A percentile compares a stretch with the other conserved stretches of the same genome.
phyloP scores from a whole-genome alignment of 2,329 filamentous ascomycete genomes.

The Botryosphaeria agaves region DNA sequence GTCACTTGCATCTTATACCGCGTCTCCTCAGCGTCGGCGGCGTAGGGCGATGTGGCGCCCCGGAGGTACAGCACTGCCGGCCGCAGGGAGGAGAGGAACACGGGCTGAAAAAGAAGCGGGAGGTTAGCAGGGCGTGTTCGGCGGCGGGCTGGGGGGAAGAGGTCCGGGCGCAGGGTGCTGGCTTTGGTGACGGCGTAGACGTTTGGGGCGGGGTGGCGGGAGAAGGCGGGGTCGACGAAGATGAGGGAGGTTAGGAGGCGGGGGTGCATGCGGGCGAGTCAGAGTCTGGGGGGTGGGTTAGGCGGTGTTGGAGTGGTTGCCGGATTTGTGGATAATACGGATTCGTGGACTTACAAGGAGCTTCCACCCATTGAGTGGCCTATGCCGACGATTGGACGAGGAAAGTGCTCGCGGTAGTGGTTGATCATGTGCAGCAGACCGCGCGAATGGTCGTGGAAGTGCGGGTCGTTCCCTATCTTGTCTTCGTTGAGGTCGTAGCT shows the following conservation, averaged over 20 bases:
- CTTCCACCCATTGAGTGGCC: conserved; percentile 81
- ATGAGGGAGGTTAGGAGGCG: conserved; percentile 60
- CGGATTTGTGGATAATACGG: too few species aligned
- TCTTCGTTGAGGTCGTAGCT: conserved; percentile 64
- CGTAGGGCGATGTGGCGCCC: conserved; percentile 35
- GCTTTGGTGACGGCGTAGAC: conserved; percentile 31
- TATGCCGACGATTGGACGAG: conserved; percentile 65
- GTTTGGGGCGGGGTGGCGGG: conserved; percentile 46
- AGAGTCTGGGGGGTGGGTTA: too few species aligned
- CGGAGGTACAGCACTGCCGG: conserved; percentile 55
- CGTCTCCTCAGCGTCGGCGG: conserved; percentile 35
- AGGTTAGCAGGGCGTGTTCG: conserved; percentile 27
- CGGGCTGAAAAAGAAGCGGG: conserved; percentile 29
- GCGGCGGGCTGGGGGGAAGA: conserved; percentile 14
- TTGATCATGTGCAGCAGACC: conserved; percentile 80
- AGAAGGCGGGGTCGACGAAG: conserved; percentile 73
- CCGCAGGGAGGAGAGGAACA: conserved; percentile 41
- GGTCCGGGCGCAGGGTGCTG: conserved; percentile 10
- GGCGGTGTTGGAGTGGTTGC: too few species aligned
- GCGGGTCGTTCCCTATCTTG: conserved; percentile 67
- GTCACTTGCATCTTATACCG: conserved; percentile 45
- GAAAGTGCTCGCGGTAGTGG: conserved; percentile 60
- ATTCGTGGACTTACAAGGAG: conserved; percentile 52
- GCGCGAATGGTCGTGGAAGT: conserved; percentile 71
- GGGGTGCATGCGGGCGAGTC: conserved; percentile 61